Evolutionary conservation across 2,329 filamentous ascomycete genomes (phyloP).

Genomic region (Lithohypha guttulata): DNA sequence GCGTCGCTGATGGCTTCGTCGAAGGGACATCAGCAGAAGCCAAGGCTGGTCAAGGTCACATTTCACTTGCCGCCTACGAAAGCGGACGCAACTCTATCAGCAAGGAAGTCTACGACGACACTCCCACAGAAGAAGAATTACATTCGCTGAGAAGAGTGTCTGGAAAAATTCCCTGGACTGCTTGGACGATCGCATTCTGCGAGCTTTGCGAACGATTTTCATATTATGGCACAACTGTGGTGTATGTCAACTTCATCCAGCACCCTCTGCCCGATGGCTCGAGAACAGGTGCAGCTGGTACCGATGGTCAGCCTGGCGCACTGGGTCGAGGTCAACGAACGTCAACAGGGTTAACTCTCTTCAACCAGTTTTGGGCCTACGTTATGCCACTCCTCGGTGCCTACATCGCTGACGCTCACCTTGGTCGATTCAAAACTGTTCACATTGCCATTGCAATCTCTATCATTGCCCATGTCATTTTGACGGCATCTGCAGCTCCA

Average conservation of each 20-base stretch:
- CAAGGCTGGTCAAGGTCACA: background rate
- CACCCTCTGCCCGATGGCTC: slow-evolving; percentile 44
- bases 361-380: slow-evolving; percentile 54
- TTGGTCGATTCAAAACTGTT: slow-evolving; percentile 56
- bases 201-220: slow-evolving; percentile 68
- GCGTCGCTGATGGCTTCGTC: slow-evolving; percentile 2
- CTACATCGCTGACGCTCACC: slow-evolving; percentile 50
- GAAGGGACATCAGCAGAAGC: slow-evolving; percentile 3
- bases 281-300: slow-evolving; percentile 41
- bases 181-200: slow-evolving; percentile 61
- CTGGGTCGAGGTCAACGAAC: slow-evolving; percentile 48
- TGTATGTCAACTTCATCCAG: slow-evolving; percentile 56
- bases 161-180: slow-evolving; percentile 52
- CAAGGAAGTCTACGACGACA: slow-evolving; percentile 6
- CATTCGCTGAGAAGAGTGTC: slow-evolving; percentile 33
- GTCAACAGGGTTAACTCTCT: slow-evolving; percentile 40
- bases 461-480: slow-evolving; percentile 54
- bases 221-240: slow-evolving; percentile 61
- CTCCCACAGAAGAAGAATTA: slow-evolving; percentile 28
- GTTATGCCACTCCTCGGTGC: slow-evolving; percentile 49
- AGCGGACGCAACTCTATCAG: background rate
- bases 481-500: slow-evolving; percentile 57
- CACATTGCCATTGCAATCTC: slow-evolving; percentile 54
- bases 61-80: background rate
- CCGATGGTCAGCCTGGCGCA: slow-evolving; percentile 42